These are phyloP conservation scores for Exophiala viscosa DNA, from an alignment of 2,329 filamentous ascomycete species.

Conservation along the genomic window DNA sequence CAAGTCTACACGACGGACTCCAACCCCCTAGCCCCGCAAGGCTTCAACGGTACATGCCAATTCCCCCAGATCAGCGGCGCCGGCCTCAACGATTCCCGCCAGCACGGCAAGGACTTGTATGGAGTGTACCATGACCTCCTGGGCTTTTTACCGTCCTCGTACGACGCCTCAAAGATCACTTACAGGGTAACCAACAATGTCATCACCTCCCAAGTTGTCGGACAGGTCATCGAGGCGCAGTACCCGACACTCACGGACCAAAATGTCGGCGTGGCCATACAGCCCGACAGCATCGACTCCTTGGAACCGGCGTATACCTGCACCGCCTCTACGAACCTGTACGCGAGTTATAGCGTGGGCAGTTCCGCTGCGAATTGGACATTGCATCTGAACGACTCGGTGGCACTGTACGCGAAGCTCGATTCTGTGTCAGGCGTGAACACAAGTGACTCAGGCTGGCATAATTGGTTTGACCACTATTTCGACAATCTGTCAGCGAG, in stretches of 20 bases:
- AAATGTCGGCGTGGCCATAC: constrained; percentile 42
- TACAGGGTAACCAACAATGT: constrained; percentile 78
- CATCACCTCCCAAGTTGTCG: constrained; percentile 76
- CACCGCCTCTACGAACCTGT: constrained; percentile 46
- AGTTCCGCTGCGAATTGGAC: constrained; percentile 55
- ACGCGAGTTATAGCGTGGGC: constrained; percentile 44
- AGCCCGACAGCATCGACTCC: constrained; percentile 58
- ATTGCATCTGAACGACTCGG: constrained; percentile 56
- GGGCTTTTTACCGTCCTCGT: constrained; percentile 58
- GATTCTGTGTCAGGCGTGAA: constrained; percentile 67
- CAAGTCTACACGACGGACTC: constrained; percentile 56
- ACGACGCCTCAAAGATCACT: constrained; percentile 46
- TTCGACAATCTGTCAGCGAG: constrained; percentile 78
- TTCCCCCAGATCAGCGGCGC: constrained; percentile 75
- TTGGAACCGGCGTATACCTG: constrained; percentile 73
- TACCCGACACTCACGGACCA: constrained; percentile 42
- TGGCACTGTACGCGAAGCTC: constrained; percentile 55
- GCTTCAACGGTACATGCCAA: constrained; percentile 70
- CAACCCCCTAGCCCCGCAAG: constrained; percentile 64
- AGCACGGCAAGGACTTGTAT: constrained; percentile 73
- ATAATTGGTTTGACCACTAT: constrained; percentile 69
- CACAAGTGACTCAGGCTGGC: constrained; percentile 54
- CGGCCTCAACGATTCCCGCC: constrained; percentile 70
- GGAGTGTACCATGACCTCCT: constrained; percentile 70
- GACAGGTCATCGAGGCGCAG: constrained; percentile 71